Percentiles rank a stretch among this genome's conserved stretches.
Evolutionary conservation across 73 alveolate species (phyloP).

Genomic region (Tetrahymena borealis): DNA sequence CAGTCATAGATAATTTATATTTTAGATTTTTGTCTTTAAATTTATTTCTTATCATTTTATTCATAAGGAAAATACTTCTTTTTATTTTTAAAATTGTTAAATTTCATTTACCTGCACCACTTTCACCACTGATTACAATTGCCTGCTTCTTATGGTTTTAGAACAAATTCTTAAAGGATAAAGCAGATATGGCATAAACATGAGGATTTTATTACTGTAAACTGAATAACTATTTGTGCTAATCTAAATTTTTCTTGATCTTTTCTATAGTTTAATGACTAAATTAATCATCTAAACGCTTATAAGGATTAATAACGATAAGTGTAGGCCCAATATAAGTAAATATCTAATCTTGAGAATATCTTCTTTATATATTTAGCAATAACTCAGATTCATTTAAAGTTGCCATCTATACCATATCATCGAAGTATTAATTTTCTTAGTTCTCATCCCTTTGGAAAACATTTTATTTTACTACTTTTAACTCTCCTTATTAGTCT

Average conservation of each 20-base stretch:
- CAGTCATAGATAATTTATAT: too few relatives aligned
- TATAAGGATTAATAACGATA: slow-evolving; percentile 90
- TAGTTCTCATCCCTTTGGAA: background rate
- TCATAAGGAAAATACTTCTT: background rate
- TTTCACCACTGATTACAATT: slow-evolving; percentile 97
- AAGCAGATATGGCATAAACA: slow-evolving; percentile 83
- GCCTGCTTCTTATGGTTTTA: slow-evolving; percentile 76
- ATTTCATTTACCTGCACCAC: slow-evolving; percentile 98
- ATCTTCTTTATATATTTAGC: slow-evolving; percentile 70
- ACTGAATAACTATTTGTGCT: background rate
- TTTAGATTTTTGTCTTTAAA: too few relatives aligned
- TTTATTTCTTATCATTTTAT: slow-evolving; percentile 60
- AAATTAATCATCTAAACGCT: slow-evolving; percentile 25
- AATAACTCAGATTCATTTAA: slow-evolving; percentile 71
- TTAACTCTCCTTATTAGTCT: background rate
- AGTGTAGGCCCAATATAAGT: slow-evolving; percentile 95
- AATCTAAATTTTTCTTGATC: background rate
- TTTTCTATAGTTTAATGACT: slow-evolving; percentile 16
- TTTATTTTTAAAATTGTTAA: slow-evolving; percentile 51
- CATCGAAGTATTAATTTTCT: slow-evolving; percentile 25
- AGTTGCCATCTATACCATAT: slow-evolving; percentile 72
- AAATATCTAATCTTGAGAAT: slow-evolving; percentile 72
- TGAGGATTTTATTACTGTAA: slow-evolving; percentile 71
- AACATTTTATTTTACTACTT: background rate
- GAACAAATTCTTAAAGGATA: slow-evolving; percentile 70